A percentile compares a stretch with the other conserved stretches of the same genome.
phyloP scores from a whole-genome alignment of 371 early-diverging fungal genomes.

The Mucor racemosus region DNA sequence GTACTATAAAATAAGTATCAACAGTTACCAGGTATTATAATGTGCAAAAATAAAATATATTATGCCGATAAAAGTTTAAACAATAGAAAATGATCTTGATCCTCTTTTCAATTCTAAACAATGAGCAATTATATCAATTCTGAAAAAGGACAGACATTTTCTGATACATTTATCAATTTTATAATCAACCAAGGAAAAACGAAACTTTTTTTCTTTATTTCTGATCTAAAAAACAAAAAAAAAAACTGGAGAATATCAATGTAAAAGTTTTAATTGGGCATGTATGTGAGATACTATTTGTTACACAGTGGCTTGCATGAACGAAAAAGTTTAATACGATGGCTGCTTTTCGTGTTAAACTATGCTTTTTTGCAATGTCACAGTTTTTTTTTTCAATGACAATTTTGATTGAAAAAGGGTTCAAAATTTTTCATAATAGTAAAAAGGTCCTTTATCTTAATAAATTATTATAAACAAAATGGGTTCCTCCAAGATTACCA shows the following conservation, averaged over 20 bases:
- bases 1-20: too few relatives aligned
- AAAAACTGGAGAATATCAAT: background rate
- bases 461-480: constrained; percentile 6
- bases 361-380: constrained; percentile 1
- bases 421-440: background rate
- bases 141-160: too few relatives aligned
- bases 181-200: too few relatives aligned
- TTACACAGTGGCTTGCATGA: constrained; percentile 11
- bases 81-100: too few relatives aligned
- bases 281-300: background rate
- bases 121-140: too few relatives aligned
- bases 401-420: constrained; percentile 4
- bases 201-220: too few relatives aligned
- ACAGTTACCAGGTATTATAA: too few relatives aligned
- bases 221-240: too few relatives aligned
- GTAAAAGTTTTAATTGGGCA: constrained; percentile 8
- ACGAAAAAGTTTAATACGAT: background rate
- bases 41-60: too few relatives aligned
- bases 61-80: too few relatives aligned
- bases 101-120: too few relatives aligned
- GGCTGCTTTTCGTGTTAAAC: constrained; percentile 12
- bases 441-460: background rate
- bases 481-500: constrained; percentile 20
- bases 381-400: background rate
- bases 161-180: too few relatives aligned